Evolutionary conservation across 139 green algal genomes (phyloP).

Genomic region (Picochlorum sp.): DNA sequence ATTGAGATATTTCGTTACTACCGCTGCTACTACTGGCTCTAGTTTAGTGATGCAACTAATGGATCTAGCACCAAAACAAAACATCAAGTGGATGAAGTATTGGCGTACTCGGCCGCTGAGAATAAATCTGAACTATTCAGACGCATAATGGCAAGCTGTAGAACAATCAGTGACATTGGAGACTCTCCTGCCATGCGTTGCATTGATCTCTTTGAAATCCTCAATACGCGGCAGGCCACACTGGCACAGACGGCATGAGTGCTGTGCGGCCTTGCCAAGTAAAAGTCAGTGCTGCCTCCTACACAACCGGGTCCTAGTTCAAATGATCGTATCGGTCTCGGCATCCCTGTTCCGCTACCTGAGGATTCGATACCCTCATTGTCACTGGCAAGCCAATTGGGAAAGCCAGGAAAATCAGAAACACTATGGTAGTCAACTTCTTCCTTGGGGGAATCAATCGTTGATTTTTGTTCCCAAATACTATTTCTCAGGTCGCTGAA

Average conservation of each 20-base stretch:
- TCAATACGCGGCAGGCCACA: background rate
- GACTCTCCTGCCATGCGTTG: conserved; percentile 9
- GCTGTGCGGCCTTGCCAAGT: conserved; percentile 9
- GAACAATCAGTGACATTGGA: conserved; percentile 11
- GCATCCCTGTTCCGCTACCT: no score
- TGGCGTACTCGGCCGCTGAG: conserved; percentile 3
- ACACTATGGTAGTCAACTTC: no score
- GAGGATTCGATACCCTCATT: no score
- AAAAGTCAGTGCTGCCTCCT: conserved; percentile 12
- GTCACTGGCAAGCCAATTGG: no score
- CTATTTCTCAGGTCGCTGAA: background rate
- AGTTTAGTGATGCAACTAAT: no score
- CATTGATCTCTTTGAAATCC: conserved; percentile 5
- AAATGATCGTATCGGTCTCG: conserved; percentile 1
- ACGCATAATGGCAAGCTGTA: conserved; percentile 19
- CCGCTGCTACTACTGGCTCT: no score
- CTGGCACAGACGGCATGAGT: conserved; percentile 1
- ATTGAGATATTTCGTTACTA: no score
- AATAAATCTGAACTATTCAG: conserved; percentile 22
- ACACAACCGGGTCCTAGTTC: conserved; percentile 25
- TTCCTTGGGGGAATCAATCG: background rate
- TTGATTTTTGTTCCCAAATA: background rate
- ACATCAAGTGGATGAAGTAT: no score
- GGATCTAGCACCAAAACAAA: no score
- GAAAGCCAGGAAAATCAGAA: no score